These are phyloP conservation scores for Besnoitia besnoiti DNA, from an alignment of 169 alveolate genomes.

Conservation along the genomic window DNA sequence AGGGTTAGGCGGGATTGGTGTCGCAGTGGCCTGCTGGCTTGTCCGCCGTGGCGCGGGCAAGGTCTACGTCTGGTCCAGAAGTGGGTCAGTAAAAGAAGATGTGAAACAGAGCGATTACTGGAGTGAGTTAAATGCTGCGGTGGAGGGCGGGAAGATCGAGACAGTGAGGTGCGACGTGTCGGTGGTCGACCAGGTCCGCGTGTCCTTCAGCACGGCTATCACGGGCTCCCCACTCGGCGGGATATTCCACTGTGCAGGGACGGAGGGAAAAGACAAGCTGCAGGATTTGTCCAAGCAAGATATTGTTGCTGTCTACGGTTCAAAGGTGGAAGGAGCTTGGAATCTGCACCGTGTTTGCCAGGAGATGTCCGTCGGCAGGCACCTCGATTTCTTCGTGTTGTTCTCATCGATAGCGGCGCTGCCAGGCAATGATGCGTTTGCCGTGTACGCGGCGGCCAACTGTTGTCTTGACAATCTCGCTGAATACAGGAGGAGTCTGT, in stretches of 20 bases:
- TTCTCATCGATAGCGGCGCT: conserved; percentile 75
- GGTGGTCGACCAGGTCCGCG: conserved; percentile 1
- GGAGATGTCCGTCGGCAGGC: conserved; percentile 21
- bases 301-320: conserved; percentile 62
- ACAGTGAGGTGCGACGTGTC: conserved; percentile 51
- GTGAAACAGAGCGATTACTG: conserved; percentile 5
- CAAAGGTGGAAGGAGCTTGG: conserved; percentile 78
- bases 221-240: conserved; percentile 40
- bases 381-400: conserved; percentile 65
- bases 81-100: conserved; percentile 36
- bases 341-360: conserved; percentile 68
- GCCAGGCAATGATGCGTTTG: conserved; percentile 74
- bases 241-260: conserved; percentile 78
- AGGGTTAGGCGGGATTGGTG: conserved; percentile 75
- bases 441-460: conserved; percentile 78
- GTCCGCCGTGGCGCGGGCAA: conserved; percentile 70
- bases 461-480: conserved; percentile 72
- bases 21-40: conserved; percentile 73
- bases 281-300: conserved; percentile 42
- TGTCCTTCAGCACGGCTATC: not conserved
- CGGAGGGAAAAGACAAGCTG: conserved; percentile 65
- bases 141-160: not conserved
- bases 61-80: conserved; percentile 59
- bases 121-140: conserved; percentile 46
- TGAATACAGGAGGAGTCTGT: conserved; percentile 66